Conservation (phyloP, 164 flowering plant genomes). For the Aristolochia contorta region DNA sequence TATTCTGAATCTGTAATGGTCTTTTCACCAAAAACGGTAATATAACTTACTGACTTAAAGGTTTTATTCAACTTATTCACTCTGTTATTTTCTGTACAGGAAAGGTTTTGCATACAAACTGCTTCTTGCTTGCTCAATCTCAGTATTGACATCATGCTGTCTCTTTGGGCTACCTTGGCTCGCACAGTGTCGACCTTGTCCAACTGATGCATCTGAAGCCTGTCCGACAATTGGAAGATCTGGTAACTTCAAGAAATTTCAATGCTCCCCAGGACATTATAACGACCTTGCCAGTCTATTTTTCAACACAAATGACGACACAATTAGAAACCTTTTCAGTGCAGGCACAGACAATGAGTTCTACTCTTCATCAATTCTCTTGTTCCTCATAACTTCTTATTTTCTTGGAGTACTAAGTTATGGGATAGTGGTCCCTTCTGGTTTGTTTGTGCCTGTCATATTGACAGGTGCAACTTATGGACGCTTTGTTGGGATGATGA, state of each 20-base stretch:
- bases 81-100: slow-evolving; percentile 29
- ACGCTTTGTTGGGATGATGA: slow-evolving; percentile 64
- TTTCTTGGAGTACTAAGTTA: slow-evolving; percentile 69
- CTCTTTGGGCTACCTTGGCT: slow-evolving; percentile 88
- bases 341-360: slow-evolving; percentile 60
- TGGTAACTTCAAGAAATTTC: slow-evolving; percentile 89
- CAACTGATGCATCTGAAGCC: slow-evolving; percentile 46
- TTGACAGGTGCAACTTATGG: slow-evolving; percentile 88
- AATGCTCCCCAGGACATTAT: slow-evolving; percentile 72
- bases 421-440: slow-evolving; percentile 73
- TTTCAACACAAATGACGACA: slow-evolving; percentile 90
- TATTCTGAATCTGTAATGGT: too few relatives aligned
- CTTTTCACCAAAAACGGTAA: too few relatives aligned
- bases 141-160: slow-evolving; percentile 73
- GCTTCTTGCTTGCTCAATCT: slow-evolving; percentile 62
- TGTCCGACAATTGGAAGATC: slow-evolving; percentile 94
- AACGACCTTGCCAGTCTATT: slow-evolving; percentile 95
- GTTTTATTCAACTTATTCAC: slow-evolving; percentile 5
- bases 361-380: slow-evolving; percentile 39
- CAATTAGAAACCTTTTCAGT: slow-evolving; percentile 81
- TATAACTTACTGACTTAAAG: not conserved
- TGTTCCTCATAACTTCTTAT: slow-evolving; percentile 61
- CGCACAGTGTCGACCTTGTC: slow-evolving; percentile 72
- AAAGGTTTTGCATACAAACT: slow-evolving; percentile 47
- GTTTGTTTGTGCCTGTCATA: slow-evolving; percentile 83